phyloP scores from a whole-genome alignment of 306 rosid genomes.

The Medicago arabica region DNA sequence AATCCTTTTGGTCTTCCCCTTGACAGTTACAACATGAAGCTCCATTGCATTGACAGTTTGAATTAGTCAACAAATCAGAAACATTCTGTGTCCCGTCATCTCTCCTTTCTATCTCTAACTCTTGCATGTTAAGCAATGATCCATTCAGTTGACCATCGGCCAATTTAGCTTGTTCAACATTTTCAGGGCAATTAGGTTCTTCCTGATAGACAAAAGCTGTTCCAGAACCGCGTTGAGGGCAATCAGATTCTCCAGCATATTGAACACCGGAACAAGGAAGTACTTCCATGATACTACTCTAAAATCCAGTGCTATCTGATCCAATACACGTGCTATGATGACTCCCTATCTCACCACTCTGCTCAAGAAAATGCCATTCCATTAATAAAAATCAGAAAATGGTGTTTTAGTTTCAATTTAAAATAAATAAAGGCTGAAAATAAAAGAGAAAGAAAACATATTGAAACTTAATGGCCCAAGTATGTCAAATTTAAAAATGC shows the following conservation, averaged over 20 bases:
- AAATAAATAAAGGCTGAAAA: slow-evolving; percentile 15
- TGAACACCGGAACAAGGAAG: slow-evolving; percentile 82
- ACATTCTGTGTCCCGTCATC: slow-evolving; percentile 48
- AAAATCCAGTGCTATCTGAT: slow-evolving; percentile 45
- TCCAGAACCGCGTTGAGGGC: slow-evolving; percentile 62
- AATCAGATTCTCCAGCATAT: slow-evolving; percentile 70
- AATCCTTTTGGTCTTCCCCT: slow-evolving; percentile 57
- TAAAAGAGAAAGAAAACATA: neutral
- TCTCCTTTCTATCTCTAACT: slow-evolving; percentile 51
- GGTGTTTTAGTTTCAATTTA: neutral
- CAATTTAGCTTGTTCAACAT: slow-evolving; percentile 49
- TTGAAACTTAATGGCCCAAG: slow-evolving; percentile 12
- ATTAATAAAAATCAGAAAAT: slow-evolving; percentile 32
- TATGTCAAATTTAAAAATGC: neutral
- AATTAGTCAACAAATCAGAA: slow-evolving; percentile 47
- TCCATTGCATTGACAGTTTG: slow-evolving; percentile 57
- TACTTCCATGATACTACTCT: slow-evolving; percentile 73
- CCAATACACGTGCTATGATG: slow-evolving; percentile 38
- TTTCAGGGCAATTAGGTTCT: slow-evolving; percentile 55
- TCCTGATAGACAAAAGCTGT: slow-evolving; percentile 53
- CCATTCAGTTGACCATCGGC: slow-evolving; percentile 49
- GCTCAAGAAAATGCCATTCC: slow-evolving; percentile 48
- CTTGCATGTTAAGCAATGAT: slow-evolving; percentile 50
- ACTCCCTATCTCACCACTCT: slow-evolving; percentile 47
- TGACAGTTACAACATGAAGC: slow-evolving; percentile 60